These are phyloP conservation scores for Xylaria sp. DNA, from an alignment of 2,329 filamentous ascomycete genomes.

Conservation along the genomic window DNA sequence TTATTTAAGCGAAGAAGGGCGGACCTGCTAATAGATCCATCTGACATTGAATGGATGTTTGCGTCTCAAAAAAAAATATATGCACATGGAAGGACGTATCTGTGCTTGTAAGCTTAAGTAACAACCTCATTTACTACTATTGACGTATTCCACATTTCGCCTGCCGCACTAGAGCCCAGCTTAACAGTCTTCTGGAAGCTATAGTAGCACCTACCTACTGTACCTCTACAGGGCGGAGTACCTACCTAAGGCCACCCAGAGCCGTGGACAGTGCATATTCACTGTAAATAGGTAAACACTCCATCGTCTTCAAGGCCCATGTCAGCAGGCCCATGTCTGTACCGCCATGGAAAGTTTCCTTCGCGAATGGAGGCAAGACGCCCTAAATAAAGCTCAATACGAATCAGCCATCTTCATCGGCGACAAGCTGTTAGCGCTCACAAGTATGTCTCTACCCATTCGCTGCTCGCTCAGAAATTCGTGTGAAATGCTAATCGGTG, in stretches of 20 bases:
- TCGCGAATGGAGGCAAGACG: constrained; percentile 94
- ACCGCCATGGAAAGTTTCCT: constrained; percentile 87
- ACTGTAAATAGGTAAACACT: constrained; percentile 26
- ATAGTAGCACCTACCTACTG: background rate
- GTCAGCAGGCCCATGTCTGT: constrained; percentile 30
- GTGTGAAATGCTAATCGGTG: constrained; percentile 33
- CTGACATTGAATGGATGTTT: too few species aligned
- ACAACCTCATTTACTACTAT: background rate
- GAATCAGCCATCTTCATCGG: constrained; percentile 97
- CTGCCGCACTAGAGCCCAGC: background rate
- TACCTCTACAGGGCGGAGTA: background rate
- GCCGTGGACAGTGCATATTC: constrained; percentile 9
- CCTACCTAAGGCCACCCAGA: background rate
- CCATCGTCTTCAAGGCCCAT: constrained; percentile 23
- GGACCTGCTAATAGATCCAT: too few species aligned
- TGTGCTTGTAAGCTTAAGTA: background rate
- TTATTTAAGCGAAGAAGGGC: too few species aligned
- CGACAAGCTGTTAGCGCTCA: constrained; percentile 94
- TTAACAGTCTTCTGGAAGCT: too few species aligned
- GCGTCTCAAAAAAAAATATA: too few species aligned
- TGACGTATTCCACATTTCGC: background rate
- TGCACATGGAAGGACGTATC: background rate
- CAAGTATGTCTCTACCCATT: constrained; percentile 70
- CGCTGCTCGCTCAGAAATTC: constrained; percentile 16
- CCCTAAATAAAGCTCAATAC: constrained; percentile 94